A percentile compares a stretch with the other conserved stretches of the same genome.
Evolutionary conservation across 495 filamentous ascomycete genomes (phyloP).

Genomic region (Endocarpon pusillum): DNA sequence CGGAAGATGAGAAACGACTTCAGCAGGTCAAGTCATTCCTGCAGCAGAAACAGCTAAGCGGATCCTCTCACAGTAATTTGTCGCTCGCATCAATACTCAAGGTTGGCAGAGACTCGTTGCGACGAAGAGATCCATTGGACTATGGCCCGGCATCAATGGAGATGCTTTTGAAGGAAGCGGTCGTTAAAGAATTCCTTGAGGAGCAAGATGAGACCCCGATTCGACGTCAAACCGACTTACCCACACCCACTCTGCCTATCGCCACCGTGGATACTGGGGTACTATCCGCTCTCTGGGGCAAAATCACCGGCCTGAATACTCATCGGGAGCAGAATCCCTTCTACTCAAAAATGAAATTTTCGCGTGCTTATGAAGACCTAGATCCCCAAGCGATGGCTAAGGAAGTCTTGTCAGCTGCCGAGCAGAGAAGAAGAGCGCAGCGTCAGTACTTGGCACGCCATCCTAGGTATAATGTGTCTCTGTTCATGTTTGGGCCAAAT

Average conservation of each 20-base stretch:
- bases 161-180: constrained; percentile 88
- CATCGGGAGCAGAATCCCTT: constrained; percentile 84
- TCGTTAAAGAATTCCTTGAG: constrained; percentile 86
- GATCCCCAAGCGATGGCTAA: constrained; percentile 76
- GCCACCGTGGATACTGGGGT: constrained; percentile 31
- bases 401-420: constrained; percentile 70
- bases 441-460: constrained; percentile 76
- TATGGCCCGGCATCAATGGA: constrained; percentile 78
- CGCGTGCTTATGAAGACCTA: constrained; percentile 52
- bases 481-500: constrained; percentile 68
- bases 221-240: constrained; percentile 13
- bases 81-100: constrained; percentile 79
- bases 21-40: constrained; percentile 91
- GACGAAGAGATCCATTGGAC: constrained; percentile 66
- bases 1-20: constrained; percentile 92
- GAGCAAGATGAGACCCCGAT: constrained; percentile 31
- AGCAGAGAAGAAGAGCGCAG: constrained; percentile 70
- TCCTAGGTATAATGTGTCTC: constrained; percentile 79
- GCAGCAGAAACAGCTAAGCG: constrained; percentile 72
- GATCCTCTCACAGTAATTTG: constrained; percentile 48
- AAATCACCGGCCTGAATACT: constrained; percentile 30
- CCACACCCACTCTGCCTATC: constrained; percentile 12
- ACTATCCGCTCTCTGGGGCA: constrained; percentile 40
- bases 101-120: constrained; percentile 44
- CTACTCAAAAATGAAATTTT: constrained; percentile 66